phyloP scores from a whole-genome alignment of 257 asterid species.

The Solanum bulbocastanum region DNA sequence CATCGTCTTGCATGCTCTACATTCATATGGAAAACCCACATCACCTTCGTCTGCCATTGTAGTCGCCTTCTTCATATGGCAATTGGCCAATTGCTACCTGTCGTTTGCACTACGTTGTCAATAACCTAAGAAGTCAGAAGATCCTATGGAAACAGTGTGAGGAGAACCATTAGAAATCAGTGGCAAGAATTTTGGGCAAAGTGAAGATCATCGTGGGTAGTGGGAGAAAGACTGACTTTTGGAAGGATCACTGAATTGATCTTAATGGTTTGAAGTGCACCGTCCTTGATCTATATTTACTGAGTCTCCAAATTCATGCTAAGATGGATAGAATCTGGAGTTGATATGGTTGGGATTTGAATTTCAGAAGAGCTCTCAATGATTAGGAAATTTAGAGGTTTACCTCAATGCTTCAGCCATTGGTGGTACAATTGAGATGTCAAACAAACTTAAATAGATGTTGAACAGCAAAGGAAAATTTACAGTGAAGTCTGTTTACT shows the following conservation, averaged over 20 bases:
- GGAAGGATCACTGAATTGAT: neutral
- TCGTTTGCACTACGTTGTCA: neutral
- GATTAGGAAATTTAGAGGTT: neutral
- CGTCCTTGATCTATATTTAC: neutral
- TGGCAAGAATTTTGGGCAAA: neutral
- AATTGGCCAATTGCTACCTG: neutral
- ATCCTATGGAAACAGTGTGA: neutral
- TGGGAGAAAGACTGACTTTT: neutral
- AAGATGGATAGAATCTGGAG: neutral
- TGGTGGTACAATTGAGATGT: neutral
- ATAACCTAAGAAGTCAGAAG: neutral
- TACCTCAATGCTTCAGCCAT: neutral
- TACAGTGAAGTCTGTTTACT: neutral
- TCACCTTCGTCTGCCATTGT: neutral
- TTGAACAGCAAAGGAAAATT: neutral
- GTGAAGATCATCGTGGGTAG: neutral
- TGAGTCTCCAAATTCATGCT: neutral
- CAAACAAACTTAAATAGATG: neutral
- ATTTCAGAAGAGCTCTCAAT: neutral
- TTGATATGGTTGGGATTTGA: neutral
- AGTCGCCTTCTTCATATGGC: neutral
- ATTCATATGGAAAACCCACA: neutral
- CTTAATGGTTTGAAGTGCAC: neutral
- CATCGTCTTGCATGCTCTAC: neutral
- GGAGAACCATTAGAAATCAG: neutral